Conservation (phyloP, 129 eudicot genomes). For the Flaveria linearis region DNA sequence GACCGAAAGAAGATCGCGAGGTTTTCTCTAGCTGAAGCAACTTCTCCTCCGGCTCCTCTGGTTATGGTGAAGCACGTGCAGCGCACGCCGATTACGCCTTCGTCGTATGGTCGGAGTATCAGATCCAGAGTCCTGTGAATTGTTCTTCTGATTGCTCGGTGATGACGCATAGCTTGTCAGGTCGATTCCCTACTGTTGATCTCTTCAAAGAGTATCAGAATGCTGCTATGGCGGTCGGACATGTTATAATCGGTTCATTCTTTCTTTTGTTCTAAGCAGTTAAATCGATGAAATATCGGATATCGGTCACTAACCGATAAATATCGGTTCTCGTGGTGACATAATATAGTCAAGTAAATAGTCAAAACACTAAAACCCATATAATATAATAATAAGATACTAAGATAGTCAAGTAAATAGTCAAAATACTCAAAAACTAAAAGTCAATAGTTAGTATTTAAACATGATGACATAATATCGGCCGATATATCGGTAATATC, state of each 20-base stretch:
- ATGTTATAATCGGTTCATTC: not conserved
- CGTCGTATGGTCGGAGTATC: constrained; percentile 39
- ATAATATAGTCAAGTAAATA: too few species aligned
- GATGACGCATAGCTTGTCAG: constrained; percentile 72
- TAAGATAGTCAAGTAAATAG: too few species aligned
- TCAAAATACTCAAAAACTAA: too few species aligned
- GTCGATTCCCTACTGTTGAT: constrained; percentile 70
- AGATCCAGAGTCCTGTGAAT: constrained; percentile 31
- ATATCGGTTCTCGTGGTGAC: too few species aligned
- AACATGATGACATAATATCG: too few species aligned
- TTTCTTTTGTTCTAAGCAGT: constrained; percentile 9
- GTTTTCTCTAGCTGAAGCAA: constrained; percentile 40
- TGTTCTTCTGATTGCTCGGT: constrained; percentile 40
- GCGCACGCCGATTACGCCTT: constrained; percentile 43
- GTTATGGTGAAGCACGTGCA: constrained; percentile 65
- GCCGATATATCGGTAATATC: too few species aligned
- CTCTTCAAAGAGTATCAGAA: constrained; percentile 87
- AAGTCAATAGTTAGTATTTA: too few species aligned
- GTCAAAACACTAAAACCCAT: too few species aligned
- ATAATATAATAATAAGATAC: too few species aligned
- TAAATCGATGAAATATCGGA: too few species aligned
- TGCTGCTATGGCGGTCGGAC: constrained; percentile 83
- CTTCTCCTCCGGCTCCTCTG: constrained; percentile 48
- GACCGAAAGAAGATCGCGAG: constrained; percentile 48
- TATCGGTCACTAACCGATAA: too few species aligned